phyloP scores from a whole-genome alignment of 306 rosid genomes.

The Quercus ilex region DNA sequence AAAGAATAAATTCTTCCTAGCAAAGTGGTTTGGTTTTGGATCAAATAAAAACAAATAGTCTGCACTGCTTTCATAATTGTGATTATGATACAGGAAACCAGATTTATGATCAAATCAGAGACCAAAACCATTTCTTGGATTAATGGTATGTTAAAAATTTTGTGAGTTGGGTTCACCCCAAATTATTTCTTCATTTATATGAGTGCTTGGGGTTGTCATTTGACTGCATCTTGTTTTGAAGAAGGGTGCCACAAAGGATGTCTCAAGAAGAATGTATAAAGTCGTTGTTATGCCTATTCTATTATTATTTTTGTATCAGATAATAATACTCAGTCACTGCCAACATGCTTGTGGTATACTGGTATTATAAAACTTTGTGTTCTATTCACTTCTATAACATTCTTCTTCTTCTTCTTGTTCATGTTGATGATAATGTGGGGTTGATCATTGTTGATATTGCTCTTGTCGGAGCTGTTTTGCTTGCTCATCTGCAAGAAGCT shows the following conservation, averaged over 20 bases:
- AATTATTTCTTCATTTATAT: neutral
- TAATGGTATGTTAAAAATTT: slow-evolving; percentile 16
- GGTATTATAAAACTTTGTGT: neutral
- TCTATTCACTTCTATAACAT: neutral
- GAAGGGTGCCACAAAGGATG: neutral
- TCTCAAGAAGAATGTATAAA: slow-evolving; percentile 10
- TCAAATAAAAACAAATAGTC: slow-evolving; percentile 40
- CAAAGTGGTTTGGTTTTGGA: slow-evolving; percentile 90
- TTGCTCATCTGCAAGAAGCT: slow-evolving; percentile 17
- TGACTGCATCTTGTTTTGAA: neutral
- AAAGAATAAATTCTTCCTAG: slow-evolving; percentile 64
- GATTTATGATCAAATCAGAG: neutral
- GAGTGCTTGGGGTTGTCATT: neutral
- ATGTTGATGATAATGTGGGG: slow-evolving; percentile 2
- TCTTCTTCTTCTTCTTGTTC: slow-evolving; percentile 18
- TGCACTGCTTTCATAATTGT: slow-evolving; percentile 5
- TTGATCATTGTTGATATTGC: slow-evolving; percentile 6
- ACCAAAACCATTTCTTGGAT: neutral
- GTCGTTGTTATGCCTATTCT: slow-evolving; percentile 2
- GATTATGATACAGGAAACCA: slow-evolving; percentile 10
- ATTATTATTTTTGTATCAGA: slow-evolving; percentile 9
- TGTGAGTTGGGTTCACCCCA: neutral
- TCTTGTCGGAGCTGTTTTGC: slow-evolving; percentile 9
- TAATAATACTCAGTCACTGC: slow-evolving; percentile 17
- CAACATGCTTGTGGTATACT: neutral